A percentile compares a stretch with the other conserved stretches of the same genome.
phyloP scores from a whole-genome alignment of 495 filamentous ascomycete genomes.

The Amniculicola lignicola region DNA sequence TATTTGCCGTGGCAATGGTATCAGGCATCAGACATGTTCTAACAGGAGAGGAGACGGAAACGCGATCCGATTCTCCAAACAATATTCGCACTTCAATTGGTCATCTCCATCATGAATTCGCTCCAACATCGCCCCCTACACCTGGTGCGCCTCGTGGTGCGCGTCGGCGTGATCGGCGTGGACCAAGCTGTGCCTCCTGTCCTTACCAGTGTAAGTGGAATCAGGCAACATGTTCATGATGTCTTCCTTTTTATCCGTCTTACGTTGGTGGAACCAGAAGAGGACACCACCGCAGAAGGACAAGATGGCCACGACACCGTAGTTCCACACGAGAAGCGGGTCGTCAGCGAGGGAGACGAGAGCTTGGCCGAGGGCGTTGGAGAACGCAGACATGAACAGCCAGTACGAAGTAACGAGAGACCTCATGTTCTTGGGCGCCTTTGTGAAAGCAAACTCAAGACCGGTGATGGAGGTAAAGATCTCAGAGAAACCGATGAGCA shows the following conservation, averaged over 20 bases:
- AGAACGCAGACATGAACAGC: conserved; percentile 68
- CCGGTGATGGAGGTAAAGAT: conserved; percentile 61
- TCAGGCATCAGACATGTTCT: too few species aligned
- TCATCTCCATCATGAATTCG: too few species aligned
- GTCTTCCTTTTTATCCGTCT: conserved; percentile 35
- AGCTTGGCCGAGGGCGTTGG: conserved; percentile 65
- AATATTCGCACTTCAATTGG: too few species aligned
- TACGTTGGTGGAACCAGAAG: conserved; percentile 34
- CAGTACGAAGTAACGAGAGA: conserved; percentile 66
- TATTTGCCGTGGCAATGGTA: too few species aligned
- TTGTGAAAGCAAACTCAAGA: conserved; percentile 69
- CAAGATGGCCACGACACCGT: conserved; percentile 31
- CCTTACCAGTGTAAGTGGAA: conserved; percentile 21
- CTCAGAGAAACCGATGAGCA: conserved; percentile 70
- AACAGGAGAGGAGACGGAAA: too few species aligned
- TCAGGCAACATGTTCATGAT: conserved; percentile 37
- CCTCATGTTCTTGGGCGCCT: conserved; percentile 75
- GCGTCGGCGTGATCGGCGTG: too few species aligned
- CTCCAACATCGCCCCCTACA: too few species aligned
- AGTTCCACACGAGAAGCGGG: conserved; percentile 56
- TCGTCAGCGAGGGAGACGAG: conserved; percentile 64
- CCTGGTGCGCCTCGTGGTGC: too few species aligned
- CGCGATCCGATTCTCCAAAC: too few species aligned
- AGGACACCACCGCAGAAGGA: conserved; percentile 26
- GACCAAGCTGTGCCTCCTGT: conserved; percentile 18